Evolutionary conservation across 805 yeast species (phyloP), one percentile per base, ranked within the genome.

Genomic region (Sungouiella blattae): DNA sequence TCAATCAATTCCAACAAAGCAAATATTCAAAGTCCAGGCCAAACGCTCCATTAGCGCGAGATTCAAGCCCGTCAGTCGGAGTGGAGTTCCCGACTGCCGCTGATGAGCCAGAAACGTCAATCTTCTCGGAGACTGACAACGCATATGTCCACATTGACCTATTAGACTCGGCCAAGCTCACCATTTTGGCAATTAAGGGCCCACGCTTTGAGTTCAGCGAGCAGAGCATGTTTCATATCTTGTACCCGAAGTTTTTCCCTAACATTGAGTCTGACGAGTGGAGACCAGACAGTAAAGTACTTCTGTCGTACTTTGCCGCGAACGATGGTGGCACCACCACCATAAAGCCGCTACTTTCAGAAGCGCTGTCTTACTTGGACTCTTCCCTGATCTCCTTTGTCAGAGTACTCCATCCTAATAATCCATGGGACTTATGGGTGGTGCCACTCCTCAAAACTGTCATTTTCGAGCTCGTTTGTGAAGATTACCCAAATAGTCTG

Each of bases 201-300:
- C 47, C 60, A 5, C 44, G 55, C 24, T 64, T 64, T 46, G 40
- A 49, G 16, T 55, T 66, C 35, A 58, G 53, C 30, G 72, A 66
- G 35, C 73, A 67, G 39, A 67, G 64, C 36, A 58, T 65, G 58
- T 50, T 67, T 27, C 73, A 68, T 36, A 67, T 68, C 20, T 49
- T 67, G 12, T 68, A 68, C 43, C 73, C 73, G 11, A 64, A 64
- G 33, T 65, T 64, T 46, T 67, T 60, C 32, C 71, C 71, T 27
- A 66, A 67, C 32, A 52, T 61, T 17, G 70, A 65, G 34, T 57
- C 65, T 0, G 71, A 65, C 39, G 67, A 65, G 32, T 68, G 71
- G 70, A 28, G 41, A 9, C 67, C 66, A 0, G 42, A 49, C 20
- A 43, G 41, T 9, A 40, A 50, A 18, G 40, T 52, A 6, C 18